Evolutionary conservation across 2,329 filamentous ascomycete species (phyloP).

Genomic region (Fusarium goolgardi): DNA sequence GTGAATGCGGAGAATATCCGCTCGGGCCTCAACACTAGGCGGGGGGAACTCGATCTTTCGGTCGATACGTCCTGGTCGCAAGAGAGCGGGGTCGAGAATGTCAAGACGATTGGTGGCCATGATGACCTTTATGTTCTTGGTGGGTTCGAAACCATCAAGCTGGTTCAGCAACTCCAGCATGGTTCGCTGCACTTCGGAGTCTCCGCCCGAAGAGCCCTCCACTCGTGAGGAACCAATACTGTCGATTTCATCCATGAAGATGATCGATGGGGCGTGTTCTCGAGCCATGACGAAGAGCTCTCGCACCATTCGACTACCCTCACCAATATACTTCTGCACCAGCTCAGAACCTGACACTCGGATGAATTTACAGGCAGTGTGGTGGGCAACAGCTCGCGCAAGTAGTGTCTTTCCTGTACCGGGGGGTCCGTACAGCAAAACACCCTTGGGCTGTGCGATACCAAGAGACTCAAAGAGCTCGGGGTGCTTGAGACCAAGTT

Average conservation of each 20-base stretch:
- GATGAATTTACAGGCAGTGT: constrained; percentile 99
- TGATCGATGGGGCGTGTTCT: constrained; percentile 97
- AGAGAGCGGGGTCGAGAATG: constrained; percentile 92
- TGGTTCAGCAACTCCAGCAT: constrained; percentile 99
- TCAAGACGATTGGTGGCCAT: constrained; percentile 99
- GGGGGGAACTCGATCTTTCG: constrained; percentile 99
- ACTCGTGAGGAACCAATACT: constrained; percentile 97
- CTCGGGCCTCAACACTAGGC: constrained; percentile 93
- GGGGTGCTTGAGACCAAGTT: constrained; percentile 96
- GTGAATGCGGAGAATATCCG: constrained; percentile 97
- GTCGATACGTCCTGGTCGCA: constrained; percentile 97
- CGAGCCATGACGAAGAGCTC: constrained; percentile 99
- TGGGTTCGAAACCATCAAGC: constrained; percentile 97
- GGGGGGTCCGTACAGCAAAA: constrained; percentile 94
- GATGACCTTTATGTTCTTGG: constrained; percentile 99
- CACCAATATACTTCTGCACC: constrained; percentile 99
- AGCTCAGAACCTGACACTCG: constrained; percentile 94
- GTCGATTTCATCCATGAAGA: constrained; percentile 99
- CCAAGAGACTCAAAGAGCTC: constrained; percentile 99
- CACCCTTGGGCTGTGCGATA: constrained; percentile 97
- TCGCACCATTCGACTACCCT: constrained; percentile 97
- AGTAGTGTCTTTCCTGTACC: constrained; percentile 97
- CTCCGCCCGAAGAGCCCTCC: constrained; percentile 92
- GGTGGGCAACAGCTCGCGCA: constrained; percentile 94
- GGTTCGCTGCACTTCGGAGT: constrained; percentile 97